phyloP scores from a whole-genome alignment of 1,284 basidiomycete genomes.

The Irpex sp. region DNA sequence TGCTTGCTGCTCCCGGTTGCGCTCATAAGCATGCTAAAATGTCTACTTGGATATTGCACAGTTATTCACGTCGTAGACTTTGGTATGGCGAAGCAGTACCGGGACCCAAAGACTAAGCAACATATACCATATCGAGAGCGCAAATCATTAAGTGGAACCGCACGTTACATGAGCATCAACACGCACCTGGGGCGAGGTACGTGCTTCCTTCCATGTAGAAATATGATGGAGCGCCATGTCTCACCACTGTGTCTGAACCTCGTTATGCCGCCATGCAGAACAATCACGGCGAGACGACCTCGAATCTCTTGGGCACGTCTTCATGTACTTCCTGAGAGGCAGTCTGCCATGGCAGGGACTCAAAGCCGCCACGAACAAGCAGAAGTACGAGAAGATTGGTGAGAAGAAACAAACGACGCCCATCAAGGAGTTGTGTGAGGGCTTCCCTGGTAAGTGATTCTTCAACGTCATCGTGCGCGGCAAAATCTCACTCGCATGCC shows the following conservation, averaged over 20 bases:
- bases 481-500: background rate
- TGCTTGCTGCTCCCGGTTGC: background rate
- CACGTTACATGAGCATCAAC: slow-evolving; percentile 99
- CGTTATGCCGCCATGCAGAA: slow-evolving; percentile 35
- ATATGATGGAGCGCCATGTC: background rate
- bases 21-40: background rate
- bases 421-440: slow-evolving; percentile 92
- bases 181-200: slow-evolving; percentile 83
- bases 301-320: slow-evolving; percentile 94
- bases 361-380: slow-evolving; percentile 95
- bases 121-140: slow-evolving; percentile 99
- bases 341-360: slow-evolving; percentile 95
- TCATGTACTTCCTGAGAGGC: slow-evolving; percentile 97
- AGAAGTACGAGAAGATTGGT: slow-evolving; percentile 97
- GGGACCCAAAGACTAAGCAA: slow-evolving; percentile 95
- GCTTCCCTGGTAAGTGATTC: slow-evolving; percentile 79
- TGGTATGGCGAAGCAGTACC: slow-evolving; percentile 98
- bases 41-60: background rate
- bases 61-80: slow-evolving; percentile 40
- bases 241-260: background rate
- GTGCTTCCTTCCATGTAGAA: background rate
- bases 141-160: slow-evolving; percentile 96
- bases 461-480: slow-evolving; percentile 9
- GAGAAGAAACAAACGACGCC: slow-evolving; percentile 97
- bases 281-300: slow-evolving; percentile 89